Conservation (phyloP, 2,329 filamentous ascomycete genomes). For the Colletotrichum lini region DNA sequence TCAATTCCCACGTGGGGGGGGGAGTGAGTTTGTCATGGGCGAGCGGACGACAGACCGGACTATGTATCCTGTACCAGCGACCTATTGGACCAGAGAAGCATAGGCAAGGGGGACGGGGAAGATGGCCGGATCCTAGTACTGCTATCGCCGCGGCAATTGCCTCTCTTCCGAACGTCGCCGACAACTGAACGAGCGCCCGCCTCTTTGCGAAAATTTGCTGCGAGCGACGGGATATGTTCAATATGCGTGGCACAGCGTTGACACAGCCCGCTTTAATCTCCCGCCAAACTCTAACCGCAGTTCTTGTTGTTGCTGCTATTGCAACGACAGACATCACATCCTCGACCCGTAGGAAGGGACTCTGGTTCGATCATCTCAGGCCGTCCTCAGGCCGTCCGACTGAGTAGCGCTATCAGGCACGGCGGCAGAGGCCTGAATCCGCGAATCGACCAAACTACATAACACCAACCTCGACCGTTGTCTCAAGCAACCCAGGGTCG, state of each 20-base stretch:
- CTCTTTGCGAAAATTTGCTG: neutral
- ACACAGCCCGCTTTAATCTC: constrained; percentile 2
- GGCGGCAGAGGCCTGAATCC: constrained; percentile 11
- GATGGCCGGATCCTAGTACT: neutral
- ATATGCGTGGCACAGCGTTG: neutral
- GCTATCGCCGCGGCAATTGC: neutral
- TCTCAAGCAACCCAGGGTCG: neutral
- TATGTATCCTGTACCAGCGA: constrained; percentile 1
- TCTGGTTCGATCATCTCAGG: neutral
- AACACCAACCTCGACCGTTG: neutral
- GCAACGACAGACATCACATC: constrained; percentile 1
- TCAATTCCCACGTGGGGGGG: constrained; percentile 22
- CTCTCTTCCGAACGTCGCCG: neutral
- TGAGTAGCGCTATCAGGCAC: neutral
- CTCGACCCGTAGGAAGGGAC: neutral
- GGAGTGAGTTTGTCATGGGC: neutral
- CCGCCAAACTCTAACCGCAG: constrained; percentile 9
- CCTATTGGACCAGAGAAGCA: neutral
- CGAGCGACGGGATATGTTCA: neutral
- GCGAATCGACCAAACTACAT: neutral
- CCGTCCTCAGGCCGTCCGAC: neutral
- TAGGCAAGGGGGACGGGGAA: neutral
- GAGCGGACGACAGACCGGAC: neutral
- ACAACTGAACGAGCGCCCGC: neutral
- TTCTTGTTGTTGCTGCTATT: neutral